Percentiles rank a stretch among this genome's conserved stretches.
phyloP scores from a whole-genome alignment of 2,329 filamentous ascomycete genomes.

The Botryotinia calthae region DNA sequence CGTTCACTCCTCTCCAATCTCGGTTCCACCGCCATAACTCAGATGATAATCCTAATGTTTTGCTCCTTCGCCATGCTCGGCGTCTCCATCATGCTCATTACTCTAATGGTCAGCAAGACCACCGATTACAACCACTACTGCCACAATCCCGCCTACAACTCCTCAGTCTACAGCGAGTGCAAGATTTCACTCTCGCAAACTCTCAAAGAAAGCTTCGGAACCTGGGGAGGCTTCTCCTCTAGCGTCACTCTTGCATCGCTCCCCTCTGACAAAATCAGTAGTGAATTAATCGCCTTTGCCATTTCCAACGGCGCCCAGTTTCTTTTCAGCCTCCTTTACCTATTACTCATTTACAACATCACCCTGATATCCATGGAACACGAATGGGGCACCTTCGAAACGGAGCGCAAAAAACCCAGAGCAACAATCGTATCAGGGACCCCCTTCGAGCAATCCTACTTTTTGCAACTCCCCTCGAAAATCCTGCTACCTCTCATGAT shows the following conservation, averaged over 20 bases:
- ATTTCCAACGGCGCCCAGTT: constrained; percentile 31
- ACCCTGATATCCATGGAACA: constrained; percentile 31
- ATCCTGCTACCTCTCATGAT: constrained; percentile 26
- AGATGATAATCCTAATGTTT: constrained; percentile 29
- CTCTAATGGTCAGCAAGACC: constrained; percentile 11
- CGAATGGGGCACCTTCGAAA: constrained; percentile 29
- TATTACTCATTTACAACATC: constrained; percentile 29
- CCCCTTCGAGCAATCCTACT: constrained; percentile 28
- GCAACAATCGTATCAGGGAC: constrained; percentile 27
- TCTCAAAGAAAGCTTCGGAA: constrained; percentile 21
- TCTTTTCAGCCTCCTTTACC: constrained; percentile 26
- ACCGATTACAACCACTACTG: background rate
- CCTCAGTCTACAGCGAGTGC: background rate
- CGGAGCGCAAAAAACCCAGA: constrained; percentile 20
- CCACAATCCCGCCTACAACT: background rate
- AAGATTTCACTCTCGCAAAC: background rate
- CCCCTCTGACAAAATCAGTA: constrained; percentile 21
- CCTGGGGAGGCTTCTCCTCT: constrained; percentile 29
- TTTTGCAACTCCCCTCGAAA: constrained; percentile 26
- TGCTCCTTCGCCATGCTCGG: constrained; percentile 24
- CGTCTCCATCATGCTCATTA: constrained; percentile 23
- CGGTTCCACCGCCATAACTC: constrained; percentile 26
- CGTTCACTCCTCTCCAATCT: constrained; percentile 28
- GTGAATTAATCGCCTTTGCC: constrained; percentile 27
- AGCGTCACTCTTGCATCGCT: constrained; percentile 23